Percentiles rank a stretch among this genome's conserved stretches.
Conservation (phyloP, 495 filamentous ascomycete genomes). For the Zalerion maritima region DNA sequence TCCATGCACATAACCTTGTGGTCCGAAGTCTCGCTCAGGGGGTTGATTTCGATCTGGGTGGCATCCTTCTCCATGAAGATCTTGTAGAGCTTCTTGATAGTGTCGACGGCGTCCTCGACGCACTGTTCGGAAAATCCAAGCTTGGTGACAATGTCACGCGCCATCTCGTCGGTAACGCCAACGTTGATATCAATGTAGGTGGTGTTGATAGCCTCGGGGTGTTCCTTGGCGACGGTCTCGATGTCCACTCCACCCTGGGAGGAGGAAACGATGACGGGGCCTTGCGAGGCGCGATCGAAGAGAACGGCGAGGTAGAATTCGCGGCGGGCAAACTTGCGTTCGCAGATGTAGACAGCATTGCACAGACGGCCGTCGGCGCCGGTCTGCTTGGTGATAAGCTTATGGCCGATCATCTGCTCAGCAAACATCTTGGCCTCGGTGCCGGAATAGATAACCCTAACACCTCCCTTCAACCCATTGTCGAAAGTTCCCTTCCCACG, state of each 20-base stretch:
- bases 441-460: slow-evolving; percentile 90
- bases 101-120: slow-evolving; percentile 82
- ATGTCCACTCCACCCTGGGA: slow-evolving; percentile 99
- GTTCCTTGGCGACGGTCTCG: slow-evolving; percentile 95
- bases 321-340: slow-evolving; percentile 96
- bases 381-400: slow-evolving; percentile 98
- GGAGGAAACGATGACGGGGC: slow-evolving; percentile 89
- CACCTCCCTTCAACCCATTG: slow-evolving; percentile 96
- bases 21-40: slow-evolving; percentile 89
- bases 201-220: slow-evolving; percentile 84
- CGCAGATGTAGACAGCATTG: slow-evolving; percentile 94
- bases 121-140: slow-evolving; percentile 96
- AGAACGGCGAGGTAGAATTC: slow-evolving; percentile 98
- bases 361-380: slow-evolving; percentile 81
- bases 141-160: slow-evolving; percentile 73
- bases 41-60: slow-evolving; percentile 99
- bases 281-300: slow-evolving; percentile 88
- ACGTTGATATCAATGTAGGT: slow-evolving; percentile 85
- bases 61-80: slow-evolving; percentile 97
- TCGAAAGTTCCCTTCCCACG: slow-evolving; percentile 95
- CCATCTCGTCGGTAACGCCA: slow-evolving; percentile 92
- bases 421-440: slow-evolving; percentile 89
- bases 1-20: slow-evolving; percentile 98
- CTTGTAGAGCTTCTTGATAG: slow-evolving; percentile 97
- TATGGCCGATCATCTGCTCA: slow-evolving; percentile 98